Conservation (phyloP, 164 flowering plant species). For the Magnolia changhungtana region DNA sequence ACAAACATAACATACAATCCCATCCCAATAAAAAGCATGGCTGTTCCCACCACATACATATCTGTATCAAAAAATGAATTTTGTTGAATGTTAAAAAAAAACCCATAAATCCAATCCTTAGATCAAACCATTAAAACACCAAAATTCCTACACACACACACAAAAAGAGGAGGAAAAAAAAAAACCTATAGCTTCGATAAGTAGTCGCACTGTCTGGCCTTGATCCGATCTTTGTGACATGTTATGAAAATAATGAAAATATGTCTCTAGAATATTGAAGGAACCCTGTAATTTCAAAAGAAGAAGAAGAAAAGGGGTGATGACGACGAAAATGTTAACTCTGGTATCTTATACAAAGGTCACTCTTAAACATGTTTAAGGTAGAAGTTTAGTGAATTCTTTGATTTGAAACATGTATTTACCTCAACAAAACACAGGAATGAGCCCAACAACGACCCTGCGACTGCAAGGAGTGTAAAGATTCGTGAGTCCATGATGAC, state of each 20-base stretch:
- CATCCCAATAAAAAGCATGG: constrained; percentile 64
- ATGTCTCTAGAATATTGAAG: neutral
- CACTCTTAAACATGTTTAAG: too few species aligned
- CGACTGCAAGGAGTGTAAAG: constrained; percentile 64
- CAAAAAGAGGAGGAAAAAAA: neutral
- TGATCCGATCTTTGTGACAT: neutral
- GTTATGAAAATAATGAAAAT: neutral
- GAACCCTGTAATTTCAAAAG: neutral
- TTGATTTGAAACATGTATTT: constrained; percentile 5
- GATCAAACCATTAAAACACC: neutral
- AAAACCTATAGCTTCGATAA: constrained; percentile 57
- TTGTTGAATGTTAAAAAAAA: too few species aligned
- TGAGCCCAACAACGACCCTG: constrained; percentile 75
- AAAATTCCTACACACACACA: neutral
- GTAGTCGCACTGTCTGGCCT: neutral
- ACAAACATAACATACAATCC: constrained; percentile 65
- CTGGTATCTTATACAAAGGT: too few species aligned
- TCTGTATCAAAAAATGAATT: constrained; percentile 37
- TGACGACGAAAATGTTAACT: too few species aligned
- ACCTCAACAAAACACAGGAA: constrained; percentile 80
- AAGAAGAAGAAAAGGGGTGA: neutral
- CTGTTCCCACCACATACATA: constrained; percentile 73
- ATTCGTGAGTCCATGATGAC: constrained; percentile 65
- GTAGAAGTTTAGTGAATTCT: too few species aligned
- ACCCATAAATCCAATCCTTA: neutral